Percentiles rank a stretch among this genome's conserved stretches.
phyloP scores from a whole-genome alignment of 2,329 filamentous ascomycete species.

The Chalara sp. region DNA sequence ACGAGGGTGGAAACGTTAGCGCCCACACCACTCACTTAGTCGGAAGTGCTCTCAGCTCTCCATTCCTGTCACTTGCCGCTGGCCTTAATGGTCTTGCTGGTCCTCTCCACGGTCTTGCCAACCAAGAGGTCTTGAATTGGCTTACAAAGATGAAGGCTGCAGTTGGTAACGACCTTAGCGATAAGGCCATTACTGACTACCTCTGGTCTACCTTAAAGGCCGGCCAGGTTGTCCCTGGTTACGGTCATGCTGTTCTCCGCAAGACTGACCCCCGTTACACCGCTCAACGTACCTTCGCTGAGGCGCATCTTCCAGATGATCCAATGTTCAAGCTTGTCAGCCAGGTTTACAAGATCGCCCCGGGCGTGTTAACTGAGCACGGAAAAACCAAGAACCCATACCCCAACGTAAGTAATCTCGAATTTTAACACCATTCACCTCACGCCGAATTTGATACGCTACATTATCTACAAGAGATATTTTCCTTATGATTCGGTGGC shows the following conservation, averaged over 20 bases:
- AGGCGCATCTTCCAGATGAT: constrained; percentile 85
- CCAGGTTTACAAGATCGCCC: constrained; percentile 99
- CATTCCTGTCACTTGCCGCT: constrained; percentile 92
- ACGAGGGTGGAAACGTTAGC: constrained; percentile 98
- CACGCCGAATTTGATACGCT: too few relatives aligned
- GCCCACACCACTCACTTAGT: constrained; percentile 99
- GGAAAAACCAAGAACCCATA: constrained; percentile 99
- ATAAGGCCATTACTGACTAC: constrained; percentile 96
- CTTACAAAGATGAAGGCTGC: constrained; percentile 97
- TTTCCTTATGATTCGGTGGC: too few relatives aligned
- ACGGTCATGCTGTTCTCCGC: constrained; percentile 97
- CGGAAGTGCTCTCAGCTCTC: constrained; percentile 91
- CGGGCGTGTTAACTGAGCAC: constrained; percentile 95
- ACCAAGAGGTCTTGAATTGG: constrained; percentile 99
- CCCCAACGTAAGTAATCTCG: constrained; percentile 47
- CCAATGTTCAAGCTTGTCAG: constrained; percentile 99
- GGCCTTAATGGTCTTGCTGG: constrained; percentile 97
- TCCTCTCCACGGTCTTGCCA: constrained; percentile 96
- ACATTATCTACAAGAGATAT: too few relatives aligned
- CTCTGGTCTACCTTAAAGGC: constrained; percentile 95
- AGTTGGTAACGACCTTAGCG: constrained; percentile 89
- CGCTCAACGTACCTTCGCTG: constrained; percentile 92
- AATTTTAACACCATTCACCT: constrained; percentile 46
- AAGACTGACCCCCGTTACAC: constrained; percentile 99
- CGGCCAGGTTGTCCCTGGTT: constrained; percentile 94